Evolutionary conservation across 164 flowering plant genomes (phyloP).

Genomic region (Vitis amurensis): DNA sequence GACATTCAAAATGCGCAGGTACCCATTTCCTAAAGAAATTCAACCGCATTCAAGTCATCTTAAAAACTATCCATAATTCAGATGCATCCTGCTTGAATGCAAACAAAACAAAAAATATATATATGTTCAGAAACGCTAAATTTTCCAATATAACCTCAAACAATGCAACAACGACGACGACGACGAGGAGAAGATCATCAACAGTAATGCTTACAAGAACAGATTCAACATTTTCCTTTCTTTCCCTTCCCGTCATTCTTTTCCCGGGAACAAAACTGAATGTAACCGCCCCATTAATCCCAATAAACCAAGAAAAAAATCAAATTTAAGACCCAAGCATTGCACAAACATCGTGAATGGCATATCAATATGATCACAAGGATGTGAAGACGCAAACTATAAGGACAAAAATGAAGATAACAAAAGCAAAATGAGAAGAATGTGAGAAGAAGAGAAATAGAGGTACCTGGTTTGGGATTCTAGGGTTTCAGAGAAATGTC

Average conservation of each 20-base stretch:
- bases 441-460: not conserved
- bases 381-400: too few relatives aligned
- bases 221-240: not conserved
- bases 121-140: too few relatives aligned
- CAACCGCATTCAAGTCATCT: not conserved
- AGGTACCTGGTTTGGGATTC: not conserved
- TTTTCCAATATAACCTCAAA: too few relatives aligned
- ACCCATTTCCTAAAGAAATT: too few relatives aligned
- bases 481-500: conserved; percentile 7
- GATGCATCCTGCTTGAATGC: too few relatives aligned
- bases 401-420: too few relatives aligned
- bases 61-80: not conserved
- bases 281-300: not conserved
- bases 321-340: conserved; percentile 3
- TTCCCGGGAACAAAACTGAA: not conserved
- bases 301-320: not conserved
- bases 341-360: not conserved
- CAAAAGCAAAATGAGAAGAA: not conserved
- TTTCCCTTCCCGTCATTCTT: not conserved
- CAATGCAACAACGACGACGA: too few relatives aligned
- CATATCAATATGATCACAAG: too few relatives aligned
- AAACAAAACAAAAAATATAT: too few relatives aligned
- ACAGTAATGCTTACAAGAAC: too few relatives aligned
- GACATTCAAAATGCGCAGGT: not conserved
- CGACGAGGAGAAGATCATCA: too few relatives aligned